These are phyloP conservation scores for Mortierella antarctica DNA, from an alignment of 192 early-diverging fungal species.

Conservation along the genomic window DNA sequence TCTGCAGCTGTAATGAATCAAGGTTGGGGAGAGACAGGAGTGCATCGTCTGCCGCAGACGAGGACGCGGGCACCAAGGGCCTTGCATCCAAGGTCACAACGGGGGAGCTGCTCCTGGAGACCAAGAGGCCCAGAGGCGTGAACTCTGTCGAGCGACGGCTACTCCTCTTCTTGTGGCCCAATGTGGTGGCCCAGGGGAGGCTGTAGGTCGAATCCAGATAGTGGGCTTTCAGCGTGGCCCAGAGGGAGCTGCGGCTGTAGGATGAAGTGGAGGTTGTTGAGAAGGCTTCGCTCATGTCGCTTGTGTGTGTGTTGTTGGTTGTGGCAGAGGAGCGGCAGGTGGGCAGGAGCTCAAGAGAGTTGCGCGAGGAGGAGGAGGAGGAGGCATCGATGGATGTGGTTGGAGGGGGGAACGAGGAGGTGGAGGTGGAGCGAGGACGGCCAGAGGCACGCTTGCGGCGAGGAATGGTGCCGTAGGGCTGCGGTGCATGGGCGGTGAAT, in stretches of 20 bases:
- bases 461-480: constrained; percentile 50
- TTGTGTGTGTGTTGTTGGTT: not conserved
- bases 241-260: constrained; percentile 1
- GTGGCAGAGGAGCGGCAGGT: constrained; percentile 1
- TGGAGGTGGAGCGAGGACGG: not conserved
- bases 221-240: constrained; percentile 33
- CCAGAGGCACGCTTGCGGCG: constrained; percentile 5
- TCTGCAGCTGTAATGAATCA: not conserved
- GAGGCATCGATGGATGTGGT: not conserved
- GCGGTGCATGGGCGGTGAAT: constrained; percentile 2
- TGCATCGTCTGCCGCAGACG: constrained; percentile 12
- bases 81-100: constrained; percentile 29
- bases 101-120: constrained; percentile 21
- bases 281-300: not conserved
- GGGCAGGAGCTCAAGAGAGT: constrained; percentile 3
- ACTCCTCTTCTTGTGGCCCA: not conserved
- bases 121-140: constrained; percentile 17
- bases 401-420: not conserved
- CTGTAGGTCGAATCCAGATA: constrained; percentile 4
- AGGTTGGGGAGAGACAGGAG: constrained; percentile 9
- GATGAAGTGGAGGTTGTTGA: constrained; percentile 9
- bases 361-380: constrained; percentile 7
- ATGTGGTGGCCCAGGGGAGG: not conserved
- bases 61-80: constrained; percentile 29
- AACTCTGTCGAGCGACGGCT: constrained; percentile 8